A percentile compares a stretch with the other conserved stretches of the same genome.
phyloP scores from a whole-genome alignment of 192 early-diverging fungal genomes.

The Glomus cerebriforme region DNA sequence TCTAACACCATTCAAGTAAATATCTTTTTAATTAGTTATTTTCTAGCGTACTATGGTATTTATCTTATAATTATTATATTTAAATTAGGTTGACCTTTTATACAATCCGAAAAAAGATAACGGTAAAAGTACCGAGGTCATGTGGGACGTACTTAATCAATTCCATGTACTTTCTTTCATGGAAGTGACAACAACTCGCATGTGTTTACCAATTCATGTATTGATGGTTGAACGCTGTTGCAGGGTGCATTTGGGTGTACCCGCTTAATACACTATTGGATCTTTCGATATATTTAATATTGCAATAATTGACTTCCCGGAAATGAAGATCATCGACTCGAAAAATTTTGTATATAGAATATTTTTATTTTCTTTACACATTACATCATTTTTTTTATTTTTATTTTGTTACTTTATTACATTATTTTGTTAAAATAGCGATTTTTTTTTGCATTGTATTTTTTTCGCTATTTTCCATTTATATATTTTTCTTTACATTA shows the following conservation, averaged over 20 bases:
- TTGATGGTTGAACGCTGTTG: neutral
- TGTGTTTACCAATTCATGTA: slow-evolving; percentile 2
- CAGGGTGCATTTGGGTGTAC: neutral
- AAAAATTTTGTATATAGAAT: neutral
- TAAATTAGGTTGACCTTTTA: neutral
- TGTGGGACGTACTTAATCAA: slow-evolving; percentile 14
- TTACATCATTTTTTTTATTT: neutral
- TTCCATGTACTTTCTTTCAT: slow-evolving; percentile 13
- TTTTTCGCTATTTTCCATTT: too few relatives aligned
- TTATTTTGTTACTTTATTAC: neutral
- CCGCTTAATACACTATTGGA: neutral
- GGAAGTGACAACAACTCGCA: neutral
- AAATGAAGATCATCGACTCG: neutral
- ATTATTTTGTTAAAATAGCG: too few relatives aligned
- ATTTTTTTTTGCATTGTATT: too few relatives aligned
- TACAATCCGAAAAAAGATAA: neutral
- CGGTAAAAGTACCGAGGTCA: neutral
- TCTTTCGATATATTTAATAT: neutral
- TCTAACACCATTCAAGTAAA: slow-evolving; percentile 25
- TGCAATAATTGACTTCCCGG: too few relatives aligned
- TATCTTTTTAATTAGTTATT: neutral
- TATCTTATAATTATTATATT: too few relatives aligned
- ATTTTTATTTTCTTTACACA: neutral
- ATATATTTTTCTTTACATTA: too few relatives aligned
- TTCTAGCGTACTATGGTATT: too few relatives aligned